phyloP scores from a whole-genome alignment of 306 rosid genomes.

The Adenanthera pavonina region DNA sequence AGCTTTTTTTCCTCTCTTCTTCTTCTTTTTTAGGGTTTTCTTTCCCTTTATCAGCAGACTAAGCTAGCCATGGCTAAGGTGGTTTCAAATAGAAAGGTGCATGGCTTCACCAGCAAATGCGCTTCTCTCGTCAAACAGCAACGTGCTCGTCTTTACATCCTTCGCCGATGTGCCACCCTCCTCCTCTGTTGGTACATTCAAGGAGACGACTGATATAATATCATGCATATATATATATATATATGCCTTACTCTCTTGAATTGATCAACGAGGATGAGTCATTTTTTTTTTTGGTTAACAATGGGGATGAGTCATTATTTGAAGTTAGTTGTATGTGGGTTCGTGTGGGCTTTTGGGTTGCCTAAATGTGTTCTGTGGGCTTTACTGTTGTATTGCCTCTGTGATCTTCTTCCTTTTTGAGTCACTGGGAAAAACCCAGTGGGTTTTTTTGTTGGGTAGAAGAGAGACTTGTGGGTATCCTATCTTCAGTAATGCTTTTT shows the following conservation, averaged over 20 bases:
- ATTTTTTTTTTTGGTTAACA: no score
- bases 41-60: background rate
- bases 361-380: conserved; percentile 36
- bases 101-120: conserved; percentile 69
- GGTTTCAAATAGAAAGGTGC: conserved; percentile 49
- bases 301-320: background rate
- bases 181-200: conserved; percentile 94
- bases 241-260: no score
- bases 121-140: conserved; percentile 83
- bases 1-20: background rate
- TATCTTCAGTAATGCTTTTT: conserved; percentile 46
- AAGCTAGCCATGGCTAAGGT: background rate
- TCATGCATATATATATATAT: background rate
- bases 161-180: conserved; percentile 95
- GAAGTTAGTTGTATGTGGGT: background rate
- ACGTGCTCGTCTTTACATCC: conserved; percentile 86
- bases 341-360: background rate
- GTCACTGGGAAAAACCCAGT: conserved; percentile 47
- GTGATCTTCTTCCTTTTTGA: conserved; percentile 30
- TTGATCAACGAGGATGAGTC: no score
- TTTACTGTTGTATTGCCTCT: background rate
- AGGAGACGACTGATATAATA: conserved; percentile 66
- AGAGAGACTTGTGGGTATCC: conserved; percentile 33
- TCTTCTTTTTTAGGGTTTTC: conserved; percentile 20
- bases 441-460: conserved; percentile 53